Percentiles rank a stretch among this genome's conserved stretches.
Conservation (phyloP, 1,284 basidiomycete species). For the Apiotrichum sp. region DNA sequence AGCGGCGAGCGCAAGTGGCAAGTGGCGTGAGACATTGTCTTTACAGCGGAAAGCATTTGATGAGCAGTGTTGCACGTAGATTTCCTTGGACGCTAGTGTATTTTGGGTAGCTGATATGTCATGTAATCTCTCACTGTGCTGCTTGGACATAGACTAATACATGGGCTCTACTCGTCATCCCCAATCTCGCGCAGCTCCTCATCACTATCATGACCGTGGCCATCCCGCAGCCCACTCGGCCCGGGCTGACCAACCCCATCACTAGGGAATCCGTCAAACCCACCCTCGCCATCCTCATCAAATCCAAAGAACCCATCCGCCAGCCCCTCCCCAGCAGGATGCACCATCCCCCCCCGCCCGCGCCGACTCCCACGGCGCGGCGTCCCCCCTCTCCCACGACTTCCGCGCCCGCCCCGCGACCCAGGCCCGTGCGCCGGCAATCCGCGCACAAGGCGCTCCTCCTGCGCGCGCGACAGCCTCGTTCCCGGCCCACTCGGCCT, state of each 20-base stretch:
- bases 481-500: constrained; percentile 6
- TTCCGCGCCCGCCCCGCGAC: constrained; percentile 10
- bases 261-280: neutral
- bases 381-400: neutral
- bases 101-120: no score
- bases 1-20: neutral
- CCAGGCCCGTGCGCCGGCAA: constrained; percentile 13
- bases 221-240: no score
- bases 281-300: neutral
- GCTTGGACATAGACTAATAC: no score
- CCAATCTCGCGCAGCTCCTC: no score
- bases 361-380: neutral
- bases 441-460: constrained; percentile 17
- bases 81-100: no score
- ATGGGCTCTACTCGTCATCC: no score
- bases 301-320: neutral
- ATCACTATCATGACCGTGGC: no score
- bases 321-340: neutral
- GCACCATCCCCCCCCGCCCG: neutral
- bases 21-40: no score
- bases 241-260: no score
- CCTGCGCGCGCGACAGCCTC: constrained; percentile 10
- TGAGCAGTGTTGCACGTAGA: neutral
- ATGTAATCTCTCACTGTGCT: no score
- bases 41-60: neutral